Evolutionary conservation across 139 green algal genomes (phyloP).

Genomic region (Eudorina sp.): DNA sequence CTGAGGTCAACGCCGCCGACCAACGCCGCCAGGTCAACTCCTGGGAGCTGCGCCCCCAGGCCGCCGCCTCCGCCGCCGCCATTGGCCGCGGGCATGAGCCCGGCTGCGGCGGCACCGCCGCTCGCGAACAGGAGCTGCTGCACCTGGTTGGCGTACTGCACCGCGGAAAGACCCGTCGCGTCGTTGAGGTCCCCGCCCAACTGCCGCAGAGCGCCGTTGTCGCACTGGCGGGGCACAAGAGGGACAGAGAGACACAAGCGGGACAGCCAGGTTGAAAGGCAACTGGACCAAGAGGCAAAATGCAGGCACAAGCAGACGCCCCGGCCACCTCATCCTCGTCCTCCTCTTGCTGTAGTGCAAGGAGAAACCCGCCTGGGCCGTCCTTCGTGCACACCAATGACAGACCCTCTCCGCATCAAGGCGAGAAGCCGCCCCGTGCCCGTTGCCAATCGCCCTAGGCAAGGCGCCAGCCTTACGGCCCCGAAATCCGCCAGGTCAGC

Average conservation of each 20-base stretch:
- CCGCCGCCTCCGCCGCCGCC: neutral
- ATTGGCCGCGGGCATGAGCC: neutral
- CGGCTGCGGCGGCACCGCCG: neutral
- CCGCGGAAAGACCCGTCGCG: neutral
- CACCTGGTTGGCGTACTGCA: slow-evolving; percentile 18
- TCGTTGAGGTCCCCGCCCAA: slow-evolving; percentile 7
- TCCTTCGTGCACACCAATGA: no score
- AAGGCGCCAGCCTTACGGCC: no score
- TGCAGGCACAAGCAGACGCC: no score
- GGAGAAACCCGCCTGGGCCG: no score
- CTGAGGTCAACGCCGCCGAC: neutral
- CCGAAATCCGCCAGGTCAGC: no score
- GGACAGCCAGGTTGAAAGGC: no score
- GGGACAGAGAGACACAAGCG: neutral
- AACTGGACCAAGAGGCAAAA: no score
- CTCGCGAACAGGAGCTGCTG: neutral
- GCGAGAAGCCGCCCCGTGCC: no score
- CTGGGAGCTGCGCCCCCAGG: neutral
- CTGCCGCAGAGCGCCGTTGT: slow-evolving; percentile 33
- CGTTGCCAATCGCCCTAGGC: no score
- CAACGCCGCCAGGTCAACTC: slow-evolving; percentile 27
- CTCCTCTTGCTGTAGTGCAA: no score
- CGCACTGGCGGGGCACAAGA: neutral
- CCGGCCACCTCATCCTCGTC: no score
- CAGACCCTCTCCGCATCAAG: no score